Evolutionary conservation across 768 basidiomycete species (phyloP), one percentile per base, ranked within the genome.

Genomic region (Psilocybe sp.): DNA sequence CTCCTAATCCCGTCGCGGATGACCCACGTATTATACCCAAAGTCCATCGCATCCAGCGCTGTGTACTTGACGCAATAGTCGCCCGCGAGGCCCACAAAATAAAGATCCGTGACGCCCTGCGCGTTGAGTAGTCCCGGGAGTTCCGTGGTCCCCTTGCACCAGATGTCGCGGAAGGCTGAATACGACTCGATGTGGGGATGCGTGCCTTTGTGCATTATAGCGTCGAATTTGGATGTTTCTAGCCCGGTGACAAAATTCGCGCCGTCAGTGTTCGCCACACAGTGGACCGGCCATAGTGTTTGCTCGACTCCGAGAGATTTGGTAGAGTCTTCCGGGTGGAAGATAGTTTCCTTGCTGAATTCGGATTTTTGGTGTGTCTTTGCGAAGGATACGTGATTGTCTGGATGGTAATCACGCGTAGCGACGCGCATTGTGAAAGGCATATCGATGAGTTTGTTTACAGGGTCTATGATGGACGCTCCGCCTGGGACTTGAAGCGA

Each of bases 211-310:
- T 67, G 64, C 13, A 79, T 63, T 35, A 81, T 65, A 9, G 70
- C 65, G 34, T 78, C 74, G 39, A 77, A 65, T 37, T 60, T 60
- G 33, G 61, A 61, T 20, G 67, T 63, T 44, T 71, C 58, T n/a
- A 92, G 58, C 19, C 74, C 78, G 2, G 71, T 60, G 23, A 87
- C 81, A 38, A 92, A 74, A 56, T 81, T 78, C 14, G 79, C 77
- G 1, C 91, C 91, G 1, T 58, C 67, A 0, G 77, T 76, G 40
- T 72, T 72, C 46, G 77, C 78, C 18, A 91, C 77, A 57, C 90
- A 92, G 62, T 92, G 91, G 55, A 81, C 82, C 0, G 91, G 90
- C 91, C 91, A 93, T 31, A 92, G 67, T 20, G 79, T 76, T 64
- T 88, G 86, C 37, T 73, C 63, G 51, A 67, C 56, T 33, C 69